phyloP scores from a whole-genome alignment of 2,329 filamentous ascomycete species.

The Periglandula ipomoeae region DNA sequence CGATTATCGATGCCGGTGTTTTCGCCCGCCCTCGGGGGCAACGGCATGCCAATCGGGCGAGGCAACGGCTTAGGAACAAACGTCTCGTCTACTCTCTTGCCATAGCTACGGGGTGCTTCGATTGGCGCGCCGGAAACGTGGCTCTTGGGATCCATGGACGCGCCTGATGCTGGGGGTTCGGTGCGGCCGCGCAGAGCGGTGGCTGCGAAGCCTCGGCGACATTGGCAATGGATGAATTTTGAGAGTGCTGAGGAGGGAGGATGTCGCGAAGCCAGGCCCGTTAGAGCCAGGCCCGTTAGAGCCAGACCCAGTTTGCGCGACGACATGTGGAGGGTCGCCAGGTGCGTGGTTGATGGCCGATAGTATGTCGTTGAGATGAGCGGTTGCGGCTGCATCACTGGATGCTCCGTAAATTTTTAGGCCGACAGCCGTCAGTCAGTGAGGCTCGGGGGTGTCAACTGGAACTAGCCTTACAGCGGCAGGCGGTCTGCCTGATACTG shows the following conservation, averaged over 20 bases:
- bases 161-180: constrained; percentile 26
- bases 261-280: constrained; percentile 12
- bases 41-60: constrained; percentile 73
- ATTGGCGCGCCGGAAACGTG: constrained; percentile 37
- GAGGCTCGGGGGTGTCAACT: background rate
- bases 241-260: constrained; percentile 20
- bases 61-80: constrained; percentile 52
- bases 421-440: background rate
- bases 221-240: constrained; percentile 42
- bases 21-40: constrained; percentile 66
- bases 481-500: constrained; percentile 4
- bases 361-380: background rate
- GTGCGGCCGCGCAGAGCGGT: constrained; percentile 26
- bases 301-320: constrained; percentile 23
- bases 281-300: too few relatives aligned
- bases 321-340: too few relatives aligned
- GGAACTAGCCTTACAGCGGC: background rate
- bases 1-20: constrained; percentile 71
- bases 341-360: too few relatives aligned
- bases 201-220: constrained; percentile 37
- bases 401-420: background rate
- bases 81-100: constrained; percentile 38
- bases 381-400: background rate
- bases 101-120: constrained; percentile 51
- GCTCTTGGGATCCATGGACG: constrained; percentile 28